phyloP scores from a whole-genome alignment of 306 rosid species.

The Prunus salicina region DNA sequence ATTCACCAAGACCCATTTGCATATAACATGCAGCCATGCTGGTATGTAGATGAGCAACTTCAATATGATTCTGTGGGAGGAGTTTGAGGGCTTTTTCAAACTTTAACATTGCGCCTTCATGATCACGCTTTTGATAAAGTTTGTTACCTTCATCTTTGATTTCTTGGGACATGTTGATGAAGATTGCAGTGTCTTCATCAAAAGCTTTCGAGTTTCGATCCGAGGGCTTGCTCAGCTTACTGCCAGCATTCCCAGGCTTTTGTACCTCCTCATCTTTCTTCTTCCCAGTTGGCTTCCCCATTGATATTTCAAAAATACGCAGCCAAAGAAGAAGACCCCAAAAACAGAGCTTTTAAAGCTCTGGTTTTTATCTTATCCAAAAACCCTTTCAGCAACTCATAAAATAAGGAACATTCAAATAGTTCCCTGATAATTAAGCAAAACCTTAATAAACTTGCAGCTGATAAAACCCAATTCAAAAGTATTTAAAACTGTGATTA shows the following conservation, averaged over 20 bases:
- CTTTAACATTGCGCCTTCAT: slow-evolving; percentile 77
- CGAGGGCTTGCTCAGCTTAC: slow-evolving; percentile 31
- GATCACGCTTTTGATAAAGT: slow-evolving; percentile 64
- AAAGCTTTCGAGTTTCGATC: slow-evolving; percentile 50
- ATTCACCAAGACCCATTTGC: slow-evolving; percentile 82
- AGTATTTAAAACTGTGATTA: background rate
- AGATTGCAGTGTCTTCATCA: slow-evolving; percentile 82
- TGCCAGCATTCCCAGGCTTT: slow-evolving; percentile 38
- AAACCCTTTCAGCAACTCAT: slow-evolving; percentile 13
- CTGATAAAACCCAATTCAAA: background rate
- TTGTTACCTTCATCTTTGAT: slow-evolving; percentile 73
- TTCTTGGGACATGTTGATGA: slow-evolving; percentile 86
- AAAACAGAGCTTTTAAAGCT: slow-evolving; percentile 26
- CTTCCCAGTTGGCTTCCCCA: slow-evolving; percentile 84
- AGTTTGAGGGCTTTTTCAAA: slow-evolving; percentile 81
- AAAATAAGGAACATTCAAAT: background rate
- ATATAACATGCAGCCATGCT: slow-evolving; percentile 76
- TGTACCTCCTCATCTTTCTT: slow-evolving; percentile 50
- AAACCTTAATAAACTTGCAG: background rate
- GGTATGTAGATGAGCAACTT: slow-evolving; percentile 70
- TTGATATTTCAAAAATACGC: slow-evolving; percentile 18
- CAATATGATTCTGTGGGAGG: slow-evolving; percentile 65
- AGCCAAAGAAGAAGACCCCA: slow-evolving; percentile 1
- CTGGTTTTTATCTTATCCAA: slow-evolving; percentile 15
- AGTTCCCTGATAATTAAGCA: background rate